A percentile compares a stretch with the other conserved stretches of the same genome.
Evolutionary conservation across 2,329 filamentous ascomycete genomes (phyloP).

Genomic region (Raffaelea deltoideospora): DNA sequence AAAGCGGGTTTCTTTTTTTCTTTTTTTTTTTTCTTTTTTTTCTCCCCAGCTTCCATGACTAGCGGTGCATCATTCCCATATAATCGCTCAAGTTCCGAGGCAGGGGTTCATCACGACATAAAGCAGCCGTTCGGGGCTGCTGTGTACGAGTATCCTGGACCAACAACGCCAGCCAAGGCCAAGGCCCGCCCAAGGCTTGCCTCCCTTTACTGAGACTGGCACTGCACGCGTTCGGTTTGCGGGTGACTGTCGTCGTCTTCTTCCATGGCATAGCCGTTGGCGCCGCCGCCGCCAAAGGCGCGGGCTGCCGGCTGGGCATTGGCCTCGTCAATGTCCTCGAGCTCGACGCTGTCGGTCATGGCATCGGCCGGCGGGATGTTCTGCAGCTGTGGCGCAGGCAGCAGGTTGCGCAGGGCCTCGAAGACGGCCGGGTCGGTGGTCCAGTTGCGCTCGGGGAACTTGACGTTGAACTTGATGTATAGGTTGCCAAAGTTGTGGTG

Average conservation of each 20-base stretch:
- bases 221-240: slow-evolving; percentile 69
- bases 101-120: no score
- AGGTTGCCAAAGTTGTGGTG: slow-evolving; percentile 94
- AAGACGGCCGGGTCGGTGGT: slow-evolving; percentile 53
- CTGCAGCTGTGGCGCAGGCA: slow-evolving; percentile 55
- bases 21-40: no score
- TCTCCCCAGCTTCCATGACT: no score
- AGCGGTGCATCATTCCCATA: no score
- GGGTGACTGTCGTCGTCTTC: slow-evolving; percentile 65
- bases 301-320: slow-evolving; percentile 49
- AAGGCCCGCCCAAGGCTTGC: no score
- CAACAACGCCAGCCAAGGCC: no score
- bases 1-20: no score
- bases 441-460: slow-evolving; percentile 77
- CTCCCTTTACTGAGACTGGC: slow-evolving; percentile 58
- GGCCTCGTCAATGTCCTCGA: slow-evolving; percentile 83
- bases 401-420: slow-evolving; percentile 63
- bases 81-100: no score
- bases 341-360: slow-evolving; percentile 79
- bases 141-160: no score
- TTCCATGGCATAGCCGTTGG: slow-evolving; percentile 44
- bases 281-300: slow-evolving; percentile 37
- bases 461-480: slow-evolving; percentile 94
- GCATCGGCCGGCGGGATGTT: slow-evolving; percentile 60
- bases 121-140: no score